These are phyloP conservation scores for Pseudophaeomoniella oleicola DNA, from an alignment of 2,329 filamentous ascomycete genomes.

Conservation along the genomic window DNA sequence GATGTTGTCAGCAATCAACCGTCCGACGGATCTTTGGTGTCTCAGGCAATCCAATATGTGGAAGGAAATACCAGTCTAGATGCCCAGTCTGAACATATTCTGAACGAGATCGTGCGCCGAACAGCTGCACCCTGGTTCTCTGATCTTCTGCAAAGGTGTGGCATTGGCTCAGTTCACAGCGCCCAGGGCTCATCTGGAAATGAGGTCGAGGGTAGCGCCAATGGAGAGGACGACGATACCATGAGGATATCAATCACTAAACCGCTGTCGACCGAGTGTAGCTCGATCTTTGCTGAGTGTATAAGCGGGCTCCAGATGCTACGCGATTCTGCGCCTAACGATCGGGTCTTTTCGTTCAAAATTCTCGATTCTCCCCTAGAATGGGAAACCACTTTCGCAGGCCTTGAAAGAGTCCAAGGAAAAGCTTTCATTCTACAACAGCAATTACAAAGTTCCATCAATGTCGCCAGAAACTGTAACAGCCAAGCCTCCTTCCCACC, in stretches of 20 bases:
- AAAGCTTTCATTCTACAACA: background rate
- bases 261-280: too few species aligned
- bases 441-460: background rate
- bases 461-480: background rate
- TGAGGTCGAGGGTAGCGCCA: too few species aligned
- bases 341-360: too few species aligned
- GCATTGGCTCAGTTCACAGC: too few species aligned
- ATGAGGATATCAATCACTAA: too few species aligned
- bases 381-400: too few species aligned
- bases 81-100: slow-evolving; percentile 45
- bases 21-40: background rate
- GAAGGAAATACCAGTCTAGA: slow-evolving; percentile 12
- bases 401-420: background rate
- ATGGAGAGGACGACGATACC: too few species aligned
- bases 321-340: too few species aligned
- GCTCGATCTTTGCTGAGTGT: too few species aligned
- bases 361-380: too few species aligned
- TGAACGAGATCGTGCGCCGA: slow-evolving; percentile 51
- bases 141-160: background rate
- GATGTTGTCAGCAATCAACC: background rate
- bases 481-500: slow-evolving; percentile 39
- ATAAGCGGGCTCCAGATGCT: too few species aligned
- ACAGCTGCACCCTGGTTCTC: slow-evolving; percentile 50
- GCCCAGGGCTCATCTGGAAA: too few species aligned
- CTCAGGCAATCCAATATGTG: background rate